Base-by-base conservation (phyloP, 202 grass and related monocot species). In the Carex sylvatica region DNA sequence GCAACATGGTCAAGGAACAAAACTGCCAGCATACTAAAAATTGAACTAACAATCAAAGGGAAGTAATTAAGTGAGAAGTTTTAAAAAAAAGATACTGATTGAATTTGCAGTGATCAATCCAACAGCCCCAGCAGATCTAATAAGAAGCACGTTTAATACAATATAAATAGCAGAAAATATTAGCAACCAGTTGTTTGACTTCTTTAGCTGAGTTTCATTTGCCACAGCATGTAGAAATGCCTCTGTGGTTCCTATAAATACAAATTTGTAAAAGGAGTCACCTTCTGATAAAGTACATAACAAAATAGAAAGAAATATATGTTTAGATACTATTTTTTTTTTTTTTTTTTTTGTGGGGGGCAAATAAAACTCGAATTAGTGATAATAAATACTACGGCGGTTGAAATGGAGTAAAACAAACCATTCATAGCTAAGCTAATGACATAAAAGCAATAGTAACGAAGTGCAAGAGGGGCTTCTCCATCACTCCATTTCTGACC, bases 221-320 rank as follows among this genome's bases (percentile, higher is more conserved):
- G 91, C 92, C 74, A 98, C 92, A 64, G 92, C 88, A 90, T 98
- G 96, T 74, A 98, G 78, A 87, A 98, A 98, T 75, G 96, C 89
- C 87, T 98, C 96, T 33, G 91, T 93, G 15, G 96, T 98, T 58
- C 96, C 96, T 98, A 84, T 61, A 86, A 82, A 59, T 54, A 69
- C 36, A 65, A 78, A 52, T 63, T 73, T 28, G 85, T 72, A 47
- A 44, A 9, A 14, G 20, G 2, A 67, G 19, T 83, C 61, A 38
- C 58, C 61, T 74, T 35, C 6, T 65, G 30, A 18, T 36, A 11
- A 31, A 11, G 63, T 33, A 75, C 15, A 75, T 30, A 14, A 4
- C 6, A 47, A 24, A 73, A 4, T 9, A 28, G 23, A 9, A 40
- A 13, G 23, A 16, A 75, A 74, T 11, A 9, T 55, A 24, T 16